Evolutionary conservation across 2,329 filamentous ascomycete species (phyloP), one percentile per base, ranked within the genome.

Genomic region (Harringtonia aguacate): DNA sequence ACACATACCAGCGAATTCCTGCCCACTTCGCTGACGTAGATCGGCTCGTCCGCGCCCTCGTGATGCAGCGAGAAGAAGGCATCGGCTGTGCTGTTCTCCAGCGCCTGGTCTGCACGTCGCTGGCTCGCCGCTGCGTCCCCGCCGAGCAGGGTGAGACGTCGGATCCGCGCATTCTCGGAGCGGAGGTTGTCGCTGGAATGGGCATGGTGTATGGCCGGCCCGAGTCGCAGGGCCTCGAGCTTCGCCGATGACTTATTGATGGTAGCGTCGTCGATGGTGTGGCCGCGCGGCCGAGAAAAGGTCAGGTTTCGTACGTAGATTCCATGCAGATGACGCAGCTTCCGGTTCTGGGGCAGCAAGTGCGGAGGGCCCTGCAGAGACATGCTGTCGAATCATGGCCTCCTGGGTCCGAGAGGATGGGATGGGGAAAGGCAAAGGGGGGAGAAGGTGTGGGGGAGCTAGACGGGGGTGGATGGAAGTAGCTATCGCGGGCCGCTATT

Each of bases 1-100:
- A 17, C 6, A 22, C 58, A 36, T 62, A 76, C 72, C 63, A 87
- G 88, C n/a, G 85, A 80, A 55, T 79, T 79, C 53, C 84, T 75
- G 24, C 81, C 75, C 20, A 84, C 70, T 63, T 97, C 90, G 56
- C 88, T 95, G 54, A 95, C 77, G 60, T 95, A 95, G n/a, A 95
- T 66, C 0, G 90, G 88, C 15, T 86, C 81, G 38, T 72, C 63
- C 41, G 78, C 63, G 4, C 66, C 75, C 1, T 75, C 67, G 37
- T 81, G 75, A 60, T 95, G 89, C 41, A 95, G 59, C 3, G 86
- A 85, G 61, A 94, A 92, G 71, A 94, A 95, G 15, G 82, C 80
- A 63, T 95, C 84, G n/a, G 82, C 86, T 63, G 92, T 80, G 41
- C 78, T 73, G 53, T 72, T 76, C 42, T 80, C 77, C 24, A 84